These are phyloP conservation scores for Oemleria cerasiformis DNA, from an alignment of 306 rosid genomes.

Conservation along the genomic window DNA sequence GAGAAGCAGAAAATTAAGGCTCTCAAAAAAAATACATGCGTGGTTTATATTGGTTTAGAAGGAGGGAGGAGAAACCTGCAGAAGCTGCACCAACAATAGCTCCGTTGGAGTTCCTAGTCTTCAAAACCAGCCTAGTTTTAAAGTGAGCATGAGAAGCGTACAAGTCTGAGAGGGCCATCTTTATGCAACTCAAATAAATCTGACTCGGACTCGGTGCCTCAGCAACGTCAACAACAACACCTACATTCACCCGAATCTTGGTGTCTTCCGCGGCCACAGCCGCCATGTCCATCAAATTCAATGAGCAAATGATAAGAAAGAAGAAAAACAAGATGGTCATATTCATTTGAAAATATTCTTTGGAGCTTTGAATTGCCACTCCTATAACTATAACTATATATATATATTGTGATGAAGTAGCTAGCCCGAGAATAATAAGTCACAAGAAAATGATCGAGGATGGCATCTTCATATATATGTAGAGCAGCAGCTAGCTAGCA, in stretches of 20 bases:
- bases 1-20: too few species aligned
- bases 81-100: constrained; percentile 18
- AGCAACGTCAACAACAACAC: constrained; percentile 31
- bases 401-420: too few species aligned
- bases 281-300: not conserved
- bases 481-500: too few species aligned
- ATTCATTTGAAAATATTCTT: too few species aligned
- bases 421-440: too few species aligned
- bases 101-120: constrained; percentile 3
- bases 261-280: constrained; percentile 7
- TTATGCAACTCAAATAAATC: constrained; percentile 17
- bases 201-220: not conserved
- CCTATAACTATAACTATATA: too few species aligned
- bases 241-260: constrained; percentile 31
- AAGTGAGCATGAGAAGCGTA: constrained; percentile 22
- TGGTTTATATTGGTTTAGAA: not conserved
- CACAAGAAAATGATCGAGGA: too few species aligned
- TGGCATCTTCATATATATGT: too few species aligned
- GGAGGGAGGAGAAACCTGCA: constrained; percentile 3
- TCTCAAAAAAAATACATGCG: too few species aligned
- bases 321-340: too few species aligned
- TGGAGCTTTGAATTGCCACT: too few species aligned
- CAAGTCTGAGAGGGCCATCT: constrained; percentile 35
- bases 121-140: constrained; percentile 31
- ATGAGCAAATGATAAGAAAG: not conserved